phyloP scores from a whole-genome alignment of 2,329 filamentous ascomycete genomes.

The Venturia aucupariae region DNA sequence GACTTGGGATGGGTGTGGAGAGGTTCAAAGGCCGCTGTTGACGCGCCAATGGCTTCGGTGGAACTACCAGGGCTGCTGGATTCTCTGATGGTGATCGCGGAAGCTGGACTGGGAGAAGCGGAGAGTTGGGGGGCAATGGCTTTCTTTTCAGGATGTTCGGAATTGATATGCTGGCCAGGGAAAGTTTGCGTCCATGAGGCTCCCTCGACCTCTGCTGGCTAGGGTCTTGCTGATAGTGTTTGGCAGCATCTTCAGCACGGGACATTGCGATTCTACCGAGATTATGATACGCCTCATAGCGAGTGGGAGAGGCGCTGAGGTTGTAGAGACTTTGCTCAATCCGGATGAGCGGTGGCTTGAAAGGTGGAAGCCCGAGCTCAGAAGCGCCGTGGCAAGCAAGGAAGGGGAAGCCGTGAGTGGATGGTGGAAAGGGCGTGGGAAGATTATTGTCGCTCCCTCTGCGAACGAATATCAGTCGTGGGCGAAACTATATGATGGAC shows the following conservation, averaged over 20 bases:
- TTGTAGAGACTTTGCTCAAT: slow-evolving; percentile 1
- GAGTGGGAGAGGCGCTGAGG: background rate
- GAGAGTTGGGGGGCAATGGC: slow-evolving; percentile 43
- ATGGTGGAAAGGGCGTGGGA: background rate
- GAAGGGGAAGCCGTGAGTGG: slow-evolving; percentile 3
- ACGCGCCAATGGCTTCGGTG: slow-evolving; percentile 17
- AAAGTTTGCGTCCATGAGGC: slow-evolving; percentile 12
- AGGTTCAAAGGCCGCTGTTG: slow-evolving; percentile 22
- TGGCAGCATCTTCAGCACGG: background rate
- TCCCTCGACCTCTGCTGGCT: background rate
- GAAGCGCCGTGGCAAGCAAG: background rate
- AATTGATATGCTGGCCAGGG: slow-evolving; percentile 32
- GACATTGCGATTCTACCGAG: slow-evolving; percentile 8
- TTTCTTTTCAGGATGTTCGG: slow-evolving; percentile 38
- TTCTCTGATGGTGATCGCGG: slow-evolving; percentile 24
- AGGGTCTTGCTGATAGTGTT: background rate
- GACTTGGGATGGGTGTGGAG: slow-evolving; percentile 25
- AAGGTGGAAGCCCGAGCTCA: slow-evolving; percentile 1
- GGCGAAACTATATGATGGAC: background rate
- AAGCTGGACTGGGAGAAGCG: slow-evolving; percentile 33
- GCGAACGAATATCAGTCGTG: background rate
- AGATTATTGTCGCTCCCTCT: background rate
- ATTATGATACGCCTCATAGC: slow-evolving; percentile 7
- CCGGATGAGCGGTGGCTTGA: background rate
- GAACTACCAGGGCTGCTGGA: slow-evolving; percentile 20